Conservation (phyloP, 768 basidiomycete species). For the Mycena maculata region DNA sequence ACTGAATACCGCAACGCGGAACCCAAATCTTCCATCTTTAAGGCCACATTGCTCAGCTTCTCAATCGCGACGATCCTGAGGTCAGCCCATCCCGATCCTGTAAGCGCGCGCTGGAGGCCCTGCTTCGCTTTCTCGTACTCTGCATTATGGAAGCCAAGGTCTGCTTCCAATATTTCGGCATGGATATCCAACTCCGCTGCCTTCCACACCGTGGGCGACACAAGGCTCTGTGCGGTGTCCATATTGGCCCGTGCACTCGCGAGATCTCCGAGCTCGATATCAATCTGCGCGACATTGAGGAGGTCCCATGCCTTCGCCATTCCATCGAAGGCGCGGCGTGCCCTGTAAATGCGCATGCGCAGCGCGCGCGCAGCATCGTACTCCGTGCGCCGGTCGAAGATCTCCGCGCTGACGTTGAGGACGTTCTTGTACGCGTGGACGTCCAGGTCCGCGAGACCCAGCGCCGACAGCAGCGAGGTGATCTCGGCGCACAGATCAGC, state of each 20-base stretch:
- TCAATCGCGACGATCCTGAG: conserved; percentile 11
- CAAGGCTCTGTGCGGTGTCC: background rate
- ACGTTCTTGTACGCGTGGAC: conserved; percentile 17
- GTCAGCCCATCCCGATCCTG: conserved; percentile 6
- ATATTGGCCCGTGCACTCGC: background rate
- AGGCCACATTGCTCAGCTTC: conserved; percentile 9
- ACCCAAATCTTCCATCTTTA: background rate
- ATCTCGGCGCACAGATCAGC: background rate
- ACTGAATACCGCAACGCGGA: background rate
- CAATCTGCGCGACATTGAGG: conserved; percentile 11
- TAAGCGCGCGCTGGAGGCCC: background rate
- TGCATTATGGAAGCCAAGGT: background rate
- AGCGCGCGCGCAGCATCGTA: conserved; percentile 16
- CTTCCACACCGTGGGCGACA: background rate
- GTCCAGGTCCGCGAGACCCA: conserved; percentile 8
- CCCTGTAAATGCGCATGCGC: conserved; percentile 3
- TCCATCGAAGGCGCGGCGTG: conserved; percentile 18
- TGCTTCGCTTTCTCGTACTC: background rate
- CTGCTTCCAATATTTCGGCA: background rate
- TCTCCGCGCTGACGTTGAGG: conserved; percentile 23
- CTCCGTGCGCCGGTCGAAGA: conserved; percentile 20
- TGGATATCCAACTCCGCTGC: conserved; percentile 3
- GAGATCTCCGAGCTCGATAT: conserved; percentile 16
- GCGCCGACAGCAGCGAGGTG: background rate
- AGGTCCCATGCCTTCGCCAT: conserved; percentile 18